These are phyloP conservation scores for Xylaria sp. DNA, from an alignment of 2,329 filamentous ascomycete species.

Conservation along the genomic window DNA sequence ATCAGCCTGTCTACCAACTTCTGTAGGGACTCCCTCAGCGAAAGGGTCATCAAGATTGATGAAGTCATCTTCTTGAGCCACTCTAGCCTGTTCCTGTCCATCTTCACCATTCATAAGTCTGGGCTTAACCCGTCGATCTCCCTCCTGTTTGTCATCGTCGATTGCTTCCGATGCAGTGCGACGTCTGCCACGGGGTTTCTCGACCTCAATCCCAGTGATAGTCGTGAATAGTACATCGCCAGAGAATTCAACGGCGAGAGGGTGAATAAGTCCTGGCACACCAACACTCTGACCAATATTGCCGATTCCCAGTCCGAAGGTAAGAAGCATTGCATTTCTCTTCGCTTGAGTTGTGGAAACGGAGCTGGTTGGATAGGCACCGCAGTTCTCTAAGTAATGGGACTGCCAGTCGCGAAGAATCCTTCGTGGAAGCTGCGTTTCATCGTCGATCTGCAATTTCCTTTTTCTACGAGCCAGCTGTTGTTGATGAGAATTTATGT, in stretches of 20 bases:
- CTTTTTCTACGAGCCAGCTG: conserved; percentile 42
- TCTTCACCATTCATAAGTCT: conserved; percentile 47
- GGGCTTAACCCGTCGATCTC: conserved; percentile 54
- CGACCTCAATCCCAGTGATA: conserved; percentile 51
- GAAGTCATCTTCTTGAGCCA: conserved; percentile 44
- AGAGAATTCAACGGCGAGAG: conserved; percentile 59
- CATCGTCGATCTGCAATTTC: conserved; percentile 46
- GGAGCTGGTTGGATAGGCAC: conserved; percentile 43
- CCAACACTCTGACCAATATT: conserved; percentile 52
- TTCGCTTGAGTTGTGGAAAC: conserved; percentile 54
- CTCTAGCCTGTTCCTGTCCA: conserved; percentile 32
- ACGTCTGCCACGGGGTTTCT: conserved; percentile 45
- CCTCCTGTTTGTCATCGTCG: conserved; percentile 51
- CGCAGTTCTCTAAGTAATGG: conserved; percentile 63
- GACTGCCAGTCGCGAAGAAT: conserved; percentile 56
- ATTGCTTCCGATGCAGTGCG: conserved; percentile 60
- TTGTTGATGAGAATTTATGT: conserved; percentile 28
- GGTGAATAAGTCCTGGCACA: conserved; percentile 52
- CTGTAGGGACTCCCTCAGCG: conserved; percentile 38
- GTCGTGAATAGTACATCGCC: conserved; percentile 57
- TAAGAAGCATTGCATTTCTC: conserved; percentile 55
- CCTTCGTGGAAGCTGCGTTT: conserved; percentile 52
- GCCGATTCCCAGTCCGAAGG: conserved; percentile 55
- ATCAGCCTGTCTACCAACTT: conserved; percentile 63
- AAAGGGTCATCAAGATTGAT: conserved; percentile 38